phyloP scores from a whole-genome alignment of 306 rosid species.

The Vachellia pachyceras region DNA sequence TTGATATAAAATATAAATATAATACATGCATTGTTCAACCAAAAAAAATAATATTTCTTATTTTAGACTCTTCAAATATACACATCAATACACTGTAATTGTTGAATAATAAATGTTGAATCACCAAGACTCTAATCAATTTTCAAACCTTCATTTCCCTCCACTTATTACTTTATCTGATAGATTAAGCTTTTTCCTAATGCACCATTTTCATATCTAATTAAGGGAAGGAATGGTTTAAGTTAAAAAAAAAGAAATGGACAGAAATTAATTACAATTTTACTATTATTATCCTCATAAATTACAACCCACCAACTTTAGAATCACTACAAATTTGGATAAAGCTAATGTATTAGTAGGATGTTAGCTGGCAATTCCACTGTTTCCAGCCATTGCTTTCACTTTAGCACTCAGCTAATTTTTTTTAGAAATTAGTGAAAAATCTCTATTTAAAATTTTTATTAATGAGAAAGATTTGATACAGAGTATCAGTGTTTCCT shows the following conservation, averaged over 20 bases:
- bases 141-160: no score
- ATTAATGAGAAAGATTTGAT: no score
- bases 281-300: neutral
- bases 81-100: no score
- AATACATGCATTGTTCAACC: neutral
- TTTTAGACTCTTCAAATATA: no score
- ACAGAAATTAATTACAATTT: neutral
- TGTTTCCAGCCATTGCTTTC: neutral
- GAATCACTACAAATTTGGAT: neutral
- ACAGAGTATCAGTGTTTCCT: no score
- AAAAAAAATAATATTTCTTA: neutral
- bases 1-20: no score
- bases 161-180: no score
- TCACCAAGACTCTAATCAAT: no score
- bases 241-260: neutral
- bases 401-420: neutral
- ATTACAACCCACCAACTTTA: neutral
- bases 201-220: neutral
- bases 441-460: no score
- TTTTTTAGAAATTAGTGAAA: neutral
- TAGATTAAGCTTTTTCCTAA: neutral
- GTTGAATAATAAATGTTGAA: no score
- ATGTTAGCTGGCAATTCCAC: neutral
- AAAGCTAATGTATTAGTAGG: neutral
- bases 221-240: neutral